Evolutionary conservation across 768 basidiomycete genomes (phyloP).

Genomic region (Phaffia tasmanica): DNA sequence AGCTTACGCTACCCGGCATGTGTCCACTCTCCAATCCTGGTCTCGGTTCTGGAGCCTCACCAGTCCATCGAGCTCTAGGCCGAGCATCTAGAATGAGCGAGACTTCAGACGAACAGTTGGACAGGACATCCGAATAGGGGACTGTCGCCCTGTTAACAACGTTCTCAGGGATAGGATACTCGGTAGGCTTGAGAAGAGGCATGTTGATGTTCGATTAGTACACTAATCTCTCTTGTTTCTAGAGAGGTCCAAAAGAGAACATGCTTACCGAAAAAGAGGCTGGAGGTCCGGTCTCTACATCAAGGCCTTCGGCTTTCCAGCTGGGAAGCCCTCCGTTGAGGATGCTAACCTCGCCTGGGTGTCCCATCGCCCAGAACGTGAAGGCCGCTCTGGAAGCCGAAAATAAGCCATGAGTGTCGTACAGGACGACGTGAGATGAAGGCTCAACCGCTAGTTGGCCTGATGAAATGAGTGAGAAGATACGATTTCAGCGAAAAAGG

Average conservation of each 20-base stretch:
- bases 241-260: background rate
- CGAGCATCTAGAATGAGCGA: slow-evolving; percentile 83
- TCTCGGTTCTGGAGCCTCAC: slow-evolving; percentile 77
- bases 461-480: too few relatives aligned
- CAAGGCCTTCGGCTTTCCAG: slow-evolving; percentile 25
- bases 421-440: slow-evolving; percentile 71
- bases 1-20: slow-evolving; percentile 71
- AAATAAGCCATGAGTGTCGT: slow-evolving; percentile 84
- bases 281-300: slow-evolving; percentile 27
- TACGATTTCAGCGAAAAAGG: background rate
- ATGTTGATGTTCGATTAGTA: background rate
- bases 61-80: slow-evolving; percentile 69
- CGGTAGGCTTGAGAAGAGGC: slow-evolving; percentile 47
- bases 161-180: slow-evolving; percentile 18
- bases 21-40: slow-evolving; percentile 80
- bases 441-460: slow-evolving; percentile 55
- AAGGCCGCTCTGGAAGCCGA: slow-evolving; percentile 84
- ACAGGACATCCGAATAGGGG: slow-evolving; percentile 42
- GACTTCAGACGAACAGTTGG: slow-evolving; percentile 49
- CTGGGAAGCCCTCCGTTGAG: slow-evolving; percentile 85
- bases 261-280: slow-evolving; percentile 20
- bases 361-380: slow-evolving; percentile 87
- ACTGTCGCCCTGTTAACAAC: background rate
- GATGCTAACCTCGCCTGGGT: slow-evolving; percentile 62
- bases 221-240: slow-evolving; percentile 23